A percentile compares a stretch with the other conserved stretches of the same genome.
Evolutionary conservation across 225 moss, liverwort and hornwort species (phyloP).

Genomic region (Pleurozium schreberi): DNA sequence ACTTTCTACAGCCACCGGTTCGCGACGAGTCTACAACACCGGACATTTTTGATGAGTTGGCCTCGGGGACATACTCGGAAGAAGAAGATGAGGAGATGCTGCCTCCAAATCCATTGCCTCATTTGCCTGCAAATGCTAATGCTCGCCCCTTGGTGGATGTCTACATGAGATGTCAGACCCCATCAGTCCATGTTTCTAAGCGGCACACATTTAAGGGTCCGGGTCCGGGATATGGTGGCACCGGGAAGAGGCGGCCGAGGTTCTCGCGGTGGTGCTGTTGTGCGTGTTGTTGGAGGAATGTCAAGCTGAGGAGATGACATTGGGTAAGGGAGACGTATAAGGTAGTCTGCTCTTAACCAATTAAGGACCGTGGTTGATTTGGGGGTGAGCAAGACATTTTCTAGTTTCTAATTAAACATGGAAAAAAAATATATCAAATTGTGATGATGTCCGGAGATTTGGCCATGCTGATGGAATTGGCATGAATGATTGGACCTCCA

Average conservation of each 20-base stretch:
- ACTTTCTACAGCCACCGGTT: not conserved
- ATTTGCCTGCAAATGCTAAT: not conserved
- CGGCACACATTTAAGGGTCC: not conserved
- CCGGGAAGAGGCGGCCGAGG: not conserved
- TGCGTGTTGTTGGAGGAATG: conserved; percentile 5
- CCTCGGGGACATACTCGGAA: not conserved
- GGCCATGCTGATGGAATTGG: no score
- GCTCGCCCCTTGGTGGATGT: not conserved
- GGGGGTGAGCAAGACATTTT: no score
- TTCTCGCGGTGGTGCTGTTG: conserved; percentile 5
- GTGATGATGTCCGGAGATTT: no score
- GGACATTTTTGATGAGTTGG: not conserved
- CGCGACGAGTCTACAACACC: not conserved
- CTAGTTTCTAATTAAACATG: no score
- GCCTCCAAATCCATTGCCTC: not conserved
- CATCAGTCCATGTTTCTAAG: not conserved
- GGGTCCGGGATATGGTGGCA: not conserved
- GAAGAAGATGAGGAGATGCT: not conserved
- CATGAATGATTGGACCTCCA: no score
- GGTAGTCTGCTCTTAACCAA: no score
- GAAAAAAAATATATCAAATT: no score
- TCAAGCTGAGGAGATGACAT: not conserved
- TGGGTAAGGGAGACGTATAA: no score
- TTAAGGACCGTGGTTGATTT: no score
- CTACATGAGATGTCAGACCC: not conserved